phyloP scores from a whole-genome alignment of 768 basidiomycete species.

The Mycena floridula region DNA sequence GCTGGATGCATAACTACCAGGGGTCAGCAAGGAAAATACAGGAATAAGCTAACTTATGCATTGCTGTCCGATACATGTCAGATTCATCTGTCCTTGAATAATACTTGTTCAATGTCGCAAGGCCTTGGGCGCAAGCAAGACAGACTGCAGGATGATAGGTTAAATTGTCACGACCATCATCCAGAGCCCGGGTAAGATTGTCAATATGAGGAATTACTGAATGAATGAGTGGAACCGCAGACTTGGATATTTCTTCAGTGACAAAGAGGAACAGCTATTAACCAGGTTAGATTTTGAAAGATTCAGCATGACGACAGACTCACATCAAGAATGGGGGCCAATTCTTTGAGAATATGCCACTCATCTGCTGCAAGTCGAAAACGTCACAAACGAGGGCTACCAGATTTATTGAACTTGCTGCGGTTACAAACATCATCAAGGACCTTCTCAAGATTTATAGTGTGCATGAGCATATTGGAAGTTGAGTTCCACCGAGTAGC shows the following conservation, averaged over 20 bases:
- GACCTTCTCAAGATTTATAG: slow-evolving; percentile 11
- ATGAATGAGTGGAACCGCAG: slow-evolving; percentile 15
- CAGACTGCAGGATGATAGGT: slow-evolving; percentile 9
- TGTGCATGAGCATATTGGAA: slow-evolving; percentile 7
- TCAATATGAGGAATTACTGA: slow-evolving; percentile 24
- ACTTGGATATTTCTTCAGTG: slow-evolving; percentile 17
- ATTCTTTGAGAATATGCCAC: slow-evolving; percentile 16
- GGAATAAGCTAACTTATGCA: slow-evolving; percentile 10
- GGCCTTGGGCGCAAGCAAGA: slow-evolving; percentile 13
- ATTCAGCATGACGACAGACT: background rate
- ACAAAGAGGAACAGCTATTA: slow-evolving; percentile 18
- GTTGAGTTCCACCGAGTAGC: slow-evolving; percentile 12
- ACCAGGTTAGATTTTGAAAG: background rate
- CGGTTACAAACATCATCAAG: slow-evolving; percentile 14
- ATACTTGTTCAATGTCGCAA: slow-evolving; percentile 21
- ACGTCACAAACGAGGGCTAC: slow-evolving; percentile 7
- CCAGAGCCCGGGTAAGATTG: slow-evolving; percentile 14
- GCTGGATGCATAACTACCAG: background rate
- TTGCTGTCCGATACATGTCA: slow-evolving; percentile 14
- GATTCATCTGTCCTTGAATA: slow-evolving; percentile 15
- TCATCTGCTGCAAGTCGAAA: slow-evolving; percentile 12
- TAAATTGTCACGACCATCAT: slow-evolving; percentile 9
- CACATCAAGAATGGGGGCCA: slow-evolving; percentile 17
- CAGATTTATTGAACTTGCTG: too few relatives aligned
- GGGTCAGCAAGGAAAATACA: background rate